Percentiles rank a stretch among this genome's conserved stretches.
phyloP scores from a whole-genome alignment of 73 alveolate species.

The Diophrys sp. region DNA sequence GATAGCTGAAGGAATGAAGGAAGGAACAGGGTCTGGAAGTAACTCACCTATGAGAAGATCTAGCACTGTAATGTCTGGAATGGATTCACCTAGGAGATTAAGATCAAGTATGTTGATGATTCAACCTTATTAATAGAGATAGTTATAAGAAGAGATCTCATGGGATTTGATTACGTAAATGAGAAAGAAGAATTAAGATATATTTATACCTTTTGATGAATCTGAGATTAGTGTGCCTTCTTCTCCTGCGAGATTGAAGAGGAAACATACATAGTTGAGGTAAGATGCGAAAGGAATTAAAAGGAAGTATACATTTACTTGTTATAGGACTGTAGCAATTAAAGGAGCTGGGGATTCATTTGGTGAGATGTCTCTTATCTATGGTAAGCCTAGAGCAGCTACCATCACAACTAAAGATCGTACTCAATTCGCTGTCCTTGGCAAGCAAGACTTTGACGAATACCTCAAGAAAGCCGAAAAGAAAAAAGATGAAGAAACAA shows the following conservation, averaged over 20 bases:
- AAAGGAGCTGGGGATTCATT: slow-evolving; percentile 21
- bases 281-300: too few species aligned
- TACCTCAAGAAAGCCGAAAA: background rate
- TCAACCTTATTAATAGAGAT: too few species aligned
- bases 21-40: too few species aligned
- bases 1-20: too few species aligned
- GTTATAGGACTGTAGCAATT: background rate
- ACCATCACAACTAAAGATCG: slow-evolving; percentile 32
- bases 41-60: too few species aligned
- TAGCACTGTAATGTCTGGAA: too few species aligned
- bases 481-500: background rate
- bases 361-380: slow-evolving; percentile 57
- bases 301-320: too few species aligned
- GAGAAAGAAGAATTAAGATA: background rate
- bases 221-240: background rate
- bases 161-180: too few species aligned
- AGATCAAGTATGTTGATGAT: too few species aligned
- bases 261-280: background rate
- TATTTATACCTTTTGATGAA: background rate
- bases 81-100: too few species aligned
- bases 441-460: slow-evolving; percentile 31
- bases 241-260: background rate
- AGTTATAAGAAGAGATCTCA: too few species aligned
- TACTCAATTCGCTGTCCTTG: slow-evolving; percentile 42
- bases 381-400: slow-evolving; percentile 51